These are phyloP conservation scores for Acorus calamus DNA, from an alignment of 106 monocot species.

Conservation along the genomic window DNA sequence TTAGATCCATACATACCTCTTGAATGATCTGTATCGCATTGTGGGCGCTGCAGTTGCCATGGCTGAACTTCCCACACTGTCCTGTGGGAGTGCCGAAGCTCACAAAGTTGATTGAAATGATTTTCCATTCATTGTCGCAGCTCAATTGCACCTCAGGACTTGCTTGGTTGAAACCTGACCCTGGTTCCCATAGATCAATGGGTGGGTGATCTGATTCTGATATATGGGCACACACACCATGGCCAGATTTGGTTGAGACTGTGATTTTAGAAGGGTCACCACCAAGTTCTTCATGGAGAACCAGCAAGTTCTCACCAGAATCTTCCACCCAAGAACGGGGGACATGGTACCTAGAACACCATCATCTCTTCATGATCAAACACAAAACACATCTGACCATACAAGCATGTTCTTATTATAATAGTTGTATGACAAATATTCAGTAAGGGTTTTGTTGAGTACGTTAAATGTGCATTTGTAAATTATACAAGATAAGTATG, in stretches of 20 bases:
- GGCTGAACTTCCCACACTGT: conserved; percentile 19
- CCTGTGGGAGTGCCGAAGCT: conserved; percentile 29
- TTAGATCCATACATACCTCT: conserved; percentile 7
- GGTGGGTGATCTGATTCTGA: conserved; percentile 20
- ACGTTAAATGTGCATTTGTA: no score
- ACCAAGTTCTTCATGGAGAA: conserved; percentile 24
- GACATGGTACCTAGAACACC: conserved; percentile 17
- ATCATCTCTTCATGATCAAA: not conserved
- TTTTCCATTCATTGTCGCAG: conserved; percentile 20
- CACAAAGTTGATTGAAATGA: conserved; percentile 15
- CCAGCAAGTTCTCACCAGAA: conserved; percentile 16
- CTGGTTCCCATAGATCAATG: conserved; percentile 10
- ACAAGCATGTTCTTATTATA: no score
- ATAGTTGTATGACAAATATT: no score
- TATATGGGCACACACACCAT: conserved; percentile 21
- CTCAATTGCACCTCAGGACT: conserved; percentile 12
- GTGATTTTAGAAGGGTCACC: conserved; percentile 30
- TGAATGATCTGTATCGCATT: conserved; percentile 7
- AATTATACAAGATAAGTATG: no score
- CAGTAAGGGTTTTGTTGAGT: no score
- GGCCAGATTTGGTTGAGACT: conserved; percentile 14
- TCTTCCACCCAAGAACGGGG: conserved; percentile 33
- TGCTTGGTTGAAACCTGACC: not conserved
- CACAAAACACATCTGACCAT: no score
- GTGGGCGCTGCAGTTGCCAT: conserved; percentile 16